These are phyloP conservation scores for Colletotrichum acutatum DNA, from an alignment of 2,329 filamentous ascomycete species.

Conservation along the genomic window DNA sequence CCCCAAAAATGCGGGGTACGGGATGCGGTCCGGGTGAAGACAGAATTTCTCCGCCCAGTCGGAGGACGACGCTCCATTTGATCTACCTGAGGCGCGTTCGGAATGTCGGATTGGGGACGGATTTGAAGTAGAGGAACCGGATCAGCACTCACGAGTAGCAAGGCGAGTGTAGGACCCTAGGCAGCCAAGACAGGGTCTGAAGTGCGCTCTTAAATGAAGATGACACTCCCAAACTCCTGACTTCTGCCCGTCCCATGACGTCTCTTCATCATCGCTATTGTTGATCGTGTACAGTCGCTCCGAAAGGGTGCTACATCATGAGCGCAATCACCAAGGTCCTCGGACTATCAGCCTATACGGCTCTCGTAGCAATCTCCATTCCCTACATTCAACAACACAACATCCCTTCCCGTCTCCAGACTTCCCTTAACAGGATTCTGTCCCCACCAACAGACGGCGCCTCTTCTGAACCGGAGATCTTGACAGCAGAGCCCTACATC, in stretches of 20 bases:
- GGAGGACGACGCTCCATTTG: conserved; percentile 34
- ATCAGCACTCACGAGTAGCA: too few species aligned
- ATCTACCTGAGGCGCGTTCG: conserved; percentile 22
- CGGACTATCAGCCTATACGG: conserved; percentile 26
- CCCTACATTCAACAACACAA: conserved; percentile 19
- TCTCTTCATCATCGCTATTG: too few species aligned
- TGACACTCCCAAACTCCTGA: not conserved
- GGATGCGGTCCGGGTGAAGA: not conserved
- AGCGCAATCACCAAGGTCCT: conserved; percentile 17
- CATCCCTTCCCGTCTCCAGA: not conserved
- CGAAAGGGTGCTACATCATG: not conserved
- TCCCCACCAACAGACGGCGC: not conserved
- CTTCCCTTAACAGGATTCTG: not conserved
- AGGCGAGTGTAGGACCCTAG: too few species aligned
- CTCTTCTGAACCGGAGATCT: not conserved
- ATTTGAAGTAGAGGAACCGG: too few species aligned
- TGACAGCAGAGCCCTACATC: not conserved
- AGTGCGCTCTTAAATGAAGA: not conserved
- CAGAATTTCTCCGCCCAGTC: conserved; percentile 22
- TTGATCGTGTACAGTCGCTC: not conserved
- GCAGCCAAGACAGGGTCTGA: not conserved
- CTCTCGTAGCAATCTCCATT: conserved; percentile 21
- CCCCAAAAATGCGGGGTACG: not conserved
- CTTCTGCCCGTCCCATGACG: not conserved
- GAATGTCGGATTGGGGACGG: not conserved